Base-by-base conservation (phyloP, 2,329 filamentous ascomycete genomes). In the Parastagonospora nodorum region DNA sequence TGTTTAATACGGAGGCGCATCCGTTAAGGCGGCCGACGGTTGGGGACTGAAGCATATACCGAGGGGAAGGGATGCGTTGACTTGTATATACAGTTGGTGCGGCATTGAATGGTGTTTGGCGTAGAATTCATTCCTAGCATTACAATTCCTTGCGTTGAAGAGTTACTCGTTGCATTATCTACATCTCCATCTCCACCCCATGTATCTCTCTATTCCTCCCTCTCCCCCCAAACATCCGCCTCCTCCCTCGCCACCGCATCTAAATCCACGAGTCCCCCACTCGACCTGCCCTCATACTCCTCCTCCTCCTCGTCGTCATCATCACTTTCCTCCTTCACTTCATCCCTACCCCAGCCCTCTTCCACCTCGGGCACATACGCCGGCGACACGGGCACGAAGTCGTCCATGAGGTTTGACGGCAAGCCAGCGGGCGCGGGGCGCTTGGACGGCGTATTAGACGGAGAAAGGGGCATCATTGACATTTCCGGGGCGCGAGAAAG, bases 1-100 rank as follows among this genome's bases (percentile, higher is more conserved):
- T 80, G 4, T 77, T 80, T 48, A 80, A 80, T 44, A 80, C 78
- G 5, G 78, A 80, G 58, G 78, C 78, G 8, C 78, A 80, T 71
- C 77, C 78, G 1, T 79, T 80, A 42, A 66, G 67, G 41, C 57
- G 71, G 31, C 69, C 71, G 19, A 57, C 6, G 9, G 30, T 32
- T 10, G 19, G 40, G 14, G 30, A 45, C 8, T n/a, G n/a, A n/a
- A n/a, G 19, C 6, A 5, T 37, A 16, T 4, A 16, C 7, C 7
- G 35, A 8, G 12, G 8, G 6, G 14, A 2, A 2, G 9, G 35
- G 6, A 16, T 12, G 14, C 9, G 35, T 15, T 16, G 35, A 8
- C 19, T 37, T 24, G 19, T 24, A 24, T 24, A 24, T 24, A 24
- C 19, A 5, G 19, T 24, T 24, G 19, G 19, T 24, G 19, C 5